These are phyloP conservation scores for Dryadomyces sulphureus DNA, from an alignment of 2,329 filamentous ascomycete species.

Conservation along the genomic window DNA sequence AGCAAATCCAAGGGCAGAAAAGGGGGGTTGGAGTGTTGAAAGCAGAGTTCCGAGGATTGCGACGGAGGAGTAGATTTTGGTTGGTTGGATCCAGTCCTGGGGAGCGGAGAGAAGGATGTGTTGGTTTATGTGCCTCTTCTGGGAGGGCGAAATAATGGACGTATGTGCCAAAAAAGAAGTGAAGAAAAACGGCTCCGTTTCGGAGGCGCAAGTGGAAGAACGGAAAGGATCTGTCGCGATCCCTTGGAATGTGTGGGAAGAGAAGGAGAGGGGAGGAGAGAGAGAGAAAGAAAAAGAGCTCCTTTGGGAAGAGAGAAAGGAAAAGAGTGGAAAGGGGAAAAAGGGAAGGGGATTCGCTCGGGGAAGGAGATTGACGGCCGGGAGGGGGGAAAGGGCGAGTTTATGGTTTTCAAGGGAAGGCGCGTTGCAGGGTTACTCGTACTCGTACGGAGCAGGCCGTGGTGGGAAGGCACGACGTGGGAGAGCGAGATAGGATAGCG, in stretches of 20 bases:
- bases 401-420: conserved; percentile 10
- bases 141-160: background rate
- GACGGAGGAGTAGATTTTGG: too few relatives aligned
- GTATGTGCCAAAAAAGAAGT: background rate
- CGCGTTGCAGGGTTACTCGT: background rate
- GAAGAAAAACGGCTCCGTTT: conserved; percentile 1
- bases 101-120: conserved; percentile 7
- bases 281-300: conserved; percentile 1
- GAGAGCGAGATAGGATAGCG: conserved; percentile 6
- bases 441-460: background rate
- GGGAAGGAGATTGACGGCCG: conserved; percentile 3
- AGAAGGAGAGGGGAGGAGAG: conserved; percentile 5
- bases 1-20: conserved; percentile 12
- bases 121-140: background rate
- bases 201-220: conserved; percentile 13
- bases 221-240: conserved; percentile 21
- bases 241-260: conserved; percentile 6
- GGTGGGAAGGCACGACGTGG: background rate
- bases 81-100: background rate
- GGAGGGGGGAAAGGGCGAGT: conserved; percentile 9
- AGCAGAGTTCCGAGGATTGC: too few relatives aligned
- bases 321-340: conserved; percentile 2
- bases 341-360: conserved; percentile 3
- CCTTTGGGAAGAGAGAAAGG: conserved; percentile 5
- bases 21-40: too few relatives aligned